These are phyloP conservation scores for Solanum pennellii DNA, from an alignment of 257 asterid genomes.

Conservation along the genomic window DNA sequence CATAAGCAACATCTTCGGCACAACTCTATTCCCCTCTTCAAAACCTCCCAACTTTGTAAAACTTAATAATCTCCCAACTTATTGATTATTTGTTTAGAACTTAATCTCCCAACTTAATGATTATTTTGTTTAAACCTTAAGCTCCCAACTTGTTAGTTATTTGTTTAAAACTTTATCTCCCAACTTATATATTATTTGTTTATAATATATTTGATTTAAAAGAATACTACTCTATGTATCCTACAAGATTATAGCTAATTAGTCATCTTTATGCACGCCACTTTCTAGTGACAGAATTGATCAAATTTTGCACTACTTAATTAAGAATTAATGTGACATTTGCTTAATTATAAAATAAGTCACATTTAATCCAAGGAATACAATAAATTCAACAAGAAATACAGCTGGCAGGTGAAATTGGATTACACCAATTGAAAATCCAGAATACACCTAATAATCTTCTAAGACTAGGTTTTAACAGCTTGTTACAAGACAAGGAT, in stretches of 20 bases:
- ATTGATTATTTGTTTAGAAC: no score
- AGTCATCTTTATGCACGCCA: background rate
- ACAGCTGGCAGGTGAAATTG: background rate
- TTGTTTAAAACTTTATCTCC: background rate
- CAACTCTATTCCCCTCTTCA: no score
- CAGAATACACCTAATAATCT: slow-evolving; percentile 15
- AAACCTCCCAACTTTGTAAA: no score
- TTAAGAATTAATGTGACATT: background rate
- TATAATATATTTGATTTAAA: background rate
- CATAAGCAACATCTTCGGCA: no score
- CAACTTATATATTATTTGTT: background rate
- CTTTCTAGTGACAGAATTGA: background rate
- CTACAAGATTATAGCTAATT: background rate
- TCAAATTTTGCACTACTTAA: background rate
- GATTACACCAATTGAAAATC: slow-evolving; percentile 2
- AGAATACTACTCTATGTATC: background rate
- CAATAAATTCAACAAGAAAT: background rate
- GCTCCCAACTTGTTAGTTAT: background rate
- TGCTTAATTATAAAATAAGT: background rate
- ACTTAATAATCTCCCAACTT: no score
- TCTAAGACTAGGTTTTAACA: background rate
- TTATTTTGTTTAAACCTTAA: background rate
- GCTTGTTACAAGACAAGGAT: slow-evolving; percentile 9
- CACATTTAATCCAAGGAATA: background rate
- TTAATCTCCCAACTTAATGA: background rate